Conservation (phyloP, 1,284 basidiomycete genomes). For the Puccinia horiana region DNA sequence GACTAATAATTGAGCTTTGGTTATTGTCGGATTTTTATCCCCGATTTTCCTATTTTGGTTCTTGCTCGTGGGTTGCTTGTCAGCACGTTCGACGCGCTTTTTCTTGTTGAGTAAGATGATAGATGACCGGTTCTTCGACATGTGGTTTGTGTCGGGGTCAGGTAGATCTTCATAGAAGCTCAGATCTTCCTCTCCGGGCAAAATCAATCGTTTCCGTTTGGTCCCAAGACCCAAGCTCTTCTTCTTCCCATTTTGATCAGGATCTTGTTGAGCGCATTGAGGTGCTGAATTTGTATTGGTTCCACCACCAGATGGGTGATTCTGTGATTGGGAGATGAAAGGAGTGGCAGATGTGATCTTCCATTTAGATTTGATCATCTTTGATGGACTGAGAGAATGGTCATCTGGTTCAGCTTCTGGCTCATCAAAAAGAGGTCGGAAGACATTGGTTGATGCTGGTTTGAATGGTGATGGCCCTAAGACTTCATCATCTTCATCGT, state of each 20-base stretch:
- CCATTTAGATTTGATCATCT: conserved; percentile 32
- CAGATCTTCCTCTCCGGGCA: conserved; percentile 24
- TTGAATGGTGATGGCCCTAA: conserved; percentile 49
- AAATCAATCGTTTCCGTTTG: conserved; percentile 34
- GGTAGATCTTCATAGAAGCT: conserved; percentile 44
- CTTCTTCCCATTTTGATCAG: conserved; percentile 17
- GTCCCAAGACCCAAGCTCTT: background rate
- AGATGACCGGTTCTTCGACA: background rate
- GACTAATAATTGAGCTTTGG: background rate
- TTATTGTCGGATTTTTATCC: background rate
- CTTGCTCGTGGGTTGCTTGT: background rate
- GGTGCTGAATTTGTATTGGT: background rate
- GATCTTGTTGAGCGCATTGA: conserved; percentile 24
- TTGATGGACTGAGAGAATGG: conserved; percentile 33
- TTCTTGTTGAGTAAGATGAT: conserved; percentile 14
- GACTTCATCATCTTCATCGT: conserved; percentile 37
- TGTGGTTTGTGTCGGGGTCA: background rate
- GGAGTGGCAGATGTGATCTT: conserved; percentile 21
- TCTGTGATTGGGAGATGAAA: conserved; percentile 40
- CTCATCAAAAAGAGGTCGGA: conserved; percentile 41
- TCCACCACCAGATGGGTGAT: background rate
- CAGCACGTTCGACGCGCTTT: conserved; percentile 7
- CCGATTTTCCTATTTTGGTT: conserved; percentile 6
- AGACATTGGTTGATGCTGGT: conserved; percentile 11
- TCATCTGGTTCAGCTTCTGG: conserved; percentile 5